Evolutionary conservation across 164 flowering plant genomes (phyloP), one percentile per base, ranked within the genome.

Genomic region (Umbellularia californica): DNA sequence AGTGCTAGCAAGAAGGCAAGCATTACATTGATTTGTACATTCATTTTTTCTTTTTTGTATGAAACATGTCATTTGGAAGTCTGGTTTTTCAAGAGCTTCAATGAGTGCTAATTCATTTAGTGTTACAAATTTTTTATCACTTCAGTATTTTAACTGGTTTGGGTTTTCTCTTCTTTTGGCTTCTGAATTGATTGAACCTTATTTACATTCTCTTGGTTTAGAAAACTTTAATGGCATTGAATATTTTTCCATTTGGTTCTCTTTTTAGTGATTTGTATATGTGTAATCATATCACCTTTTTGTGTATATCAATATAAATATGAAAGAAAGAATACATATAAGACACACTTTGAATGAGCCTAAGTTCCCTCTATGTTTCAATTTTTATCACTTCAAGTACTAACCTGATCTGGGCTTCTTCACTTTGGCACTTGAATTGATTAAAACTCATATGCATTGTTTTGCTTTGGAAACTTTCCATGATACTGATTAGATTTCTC

Each of bases 1-100:
- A 68, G 25, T 71, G 83, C 82, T 27, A 7, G 62, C 47, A 79
- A 74, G 73, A 82, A 72, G 82, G 84, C 82, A 22, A 70, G 60
- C 58, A 65, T 50, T 47, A 41, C 50, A 33, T 17, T 17, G 70
- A 5, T 6, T 41, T 41, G 47, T 41, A 41, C 0, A 7, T 41
- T 41, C 47, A 41, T 41, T 41, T 7, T 35, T 1, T 9, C 47
- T 5, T 7, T 41, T 41, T 41, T 6, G 47, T 41, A 41, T 41
- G 3, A 5, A 23, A 65, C 9, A 30, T 50, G 50, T 14, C n/a
- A 41, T 9, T 6, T 41, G 47, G 47, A 7, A 41, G 47, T 41
- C 10, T 41, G 47, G 47, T 41, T 41, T 41, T 41, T 41, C 47
- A 41, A 41, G 47, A 7, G 47, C 47, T 41, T 7, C 2, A 41